Evolutionary conservation across 352 stramenopile genomes (phyloP).

Genomic region (Thalassiosira sp.): DNA sequence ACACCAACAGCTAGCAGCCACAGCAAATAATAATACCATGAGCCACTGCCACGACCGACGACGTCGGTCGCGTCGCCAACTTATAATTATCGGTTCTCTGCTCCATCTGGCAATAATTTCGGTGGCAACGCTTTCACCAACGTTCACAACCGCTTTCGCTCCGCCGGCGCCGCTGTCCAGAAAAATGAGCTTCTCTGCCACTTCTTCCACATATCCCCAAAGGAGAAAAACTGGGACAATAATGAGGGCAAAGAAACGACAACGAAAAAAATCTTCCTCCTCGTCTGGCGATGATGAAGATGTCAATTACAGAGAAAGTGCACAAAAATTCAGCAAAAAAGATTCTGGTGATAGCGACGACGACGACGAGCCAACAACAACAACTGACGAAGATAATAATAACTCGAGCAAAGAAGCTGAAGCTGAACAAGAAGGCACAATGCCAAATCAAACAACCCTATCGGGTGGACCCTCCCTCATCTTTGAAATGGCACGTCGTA

Average conservation of each 20-base stretch:
- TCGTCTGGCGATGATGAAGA: background rate
- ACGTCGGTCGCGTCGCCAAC: background rate
- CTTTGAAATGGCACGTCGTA: constrained; percentile 72
- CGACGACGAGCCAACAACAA: too few relatives aligned
- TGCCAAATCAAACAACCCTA: constrained; percentile 26
- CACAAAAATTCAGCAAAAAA: background rate
- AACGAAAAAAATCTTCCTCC: constrained; percentile 10
- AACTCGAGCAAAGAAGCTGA: background rate
- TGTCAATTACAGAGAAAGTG: background rate
- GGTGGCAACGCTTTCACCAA: background rate
- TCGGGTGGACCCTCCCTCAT: constrained; percentile 65
- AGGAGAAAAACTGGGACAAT: background rate
- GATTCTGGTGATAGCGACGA: background rate
- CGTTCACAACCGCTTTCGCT: background rate
- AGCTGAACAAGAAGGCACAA: background rate
- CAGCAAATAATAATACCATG: background rate
- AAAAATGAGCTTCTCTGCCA: background rate
- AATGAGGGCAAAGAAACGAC: constrained; percentile 10
- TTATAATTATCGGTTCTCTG: background rate
- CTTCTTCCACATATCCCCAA: background rate
- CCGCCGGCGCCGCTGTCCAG: background rate
- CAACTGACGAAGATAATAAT: too few relatives aligned
- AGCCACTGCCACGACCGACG: background rate
- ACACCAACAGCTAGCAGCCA: background rate
- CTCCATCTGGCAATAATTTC: background rate